A percentile compares a stretch with the other conserved stretches of the same genome.
Conservation (phyloP, 345 rosid genomes). For the Populus alba region DNA sequence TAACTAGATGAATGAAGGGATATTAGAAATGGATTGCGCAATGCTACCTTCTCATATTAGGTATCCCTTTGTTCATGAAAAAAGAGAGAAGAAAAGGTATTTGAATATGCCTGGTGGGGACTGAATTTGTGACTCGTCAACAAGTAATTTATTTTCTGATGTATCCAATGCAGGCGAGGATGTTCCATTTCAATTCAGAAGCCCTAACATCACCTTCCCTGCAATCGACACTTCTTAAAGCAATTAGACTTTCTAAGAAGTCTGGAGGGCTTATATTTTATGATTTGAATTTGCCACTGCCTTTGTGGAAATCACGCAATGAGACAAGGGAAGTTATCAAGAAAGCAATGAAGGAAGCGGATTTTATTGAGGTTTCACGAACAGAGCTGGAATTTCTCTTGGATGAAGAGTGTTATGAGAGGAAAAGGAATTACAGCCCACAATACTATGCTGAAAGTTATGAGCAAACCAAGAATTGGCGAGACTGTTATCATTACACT, state of each 20-base stretch:
- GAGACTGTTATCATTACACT: conserved; percentile 71
- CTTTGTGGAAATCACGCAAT: conserved; percentile 74
- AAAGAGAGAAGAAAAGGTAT: no score
- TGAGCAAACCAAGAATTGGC: conserved; percentile 60
- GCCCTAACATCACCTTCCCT: conserved; percentile 58
- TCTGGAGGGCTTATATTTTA: conserved; percentile 78
- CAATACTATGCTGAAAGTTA: conserved; percentile 72
- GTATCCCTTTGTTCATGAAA: no score
- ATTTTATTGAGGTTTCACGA: conserved; percentile 76
- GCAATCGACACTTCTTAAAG: conserved; percentile 53
- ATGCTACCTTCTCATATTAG: no score
- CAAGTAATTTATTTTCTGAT: background rate
- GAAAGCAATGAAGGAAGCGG: conserved; percentile 70
- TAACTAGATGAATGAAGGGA: no score
- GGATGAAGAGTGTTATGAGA: conserved; percentile 69
- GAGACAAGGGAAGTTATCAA: conserved; percentile 60
- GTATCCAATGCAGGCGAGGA: conserved; percentile 62
- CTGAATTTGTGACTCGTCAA: no score
- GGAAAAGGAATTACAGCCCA: conserved; percentile 60
- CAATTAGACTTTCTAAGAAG: conserved; percentile 68
- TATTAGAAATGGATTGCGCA: no score
- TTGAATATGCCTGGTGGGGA: no score
- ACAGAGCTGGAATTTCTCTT: conserved; percentile 83
- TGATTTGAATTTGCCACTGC: conserved; percentile 71
- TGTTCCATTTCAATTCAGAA: conserved; percentile 80